phyloP scores from a whole-genome alignment of 2,329 filamentous ascomycete species.

The Pseudogymnoascus sp. region DNA sequence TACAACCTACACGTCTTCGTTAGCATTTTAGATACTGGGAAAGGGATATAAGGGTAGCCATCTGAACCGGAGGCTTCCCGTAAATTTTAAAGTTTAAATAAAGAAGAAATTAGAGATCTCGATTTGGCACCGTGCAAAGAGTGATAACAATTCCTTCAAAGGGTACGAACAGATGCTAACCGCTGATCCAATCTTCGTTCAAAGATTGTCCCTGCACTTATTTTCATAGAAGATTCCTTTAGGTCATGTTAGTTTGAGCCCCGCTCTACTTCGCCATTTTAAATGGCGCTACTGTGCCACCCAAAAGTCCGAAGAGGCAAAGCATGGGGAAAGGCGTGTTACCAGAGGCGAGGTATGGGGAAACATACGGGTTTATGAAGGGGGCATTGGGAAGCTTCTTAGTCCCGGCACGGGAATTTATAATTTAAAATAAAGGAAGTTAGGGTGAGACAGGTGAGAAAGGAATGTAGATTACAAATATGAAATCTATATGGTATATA shows the following conservation, averaged over 20 bases:
- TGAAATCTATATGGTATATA: constrained; percentile 1
- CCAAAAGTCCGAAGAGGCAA: too few species aligned
- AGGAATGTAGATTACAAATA: neutral
- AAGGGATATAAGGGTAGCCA: neutral
- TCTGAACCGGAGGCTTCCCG: neutral
- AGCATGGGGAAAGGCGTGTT: too few species aligned
- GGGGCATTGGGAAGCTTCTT: too few species aligned
- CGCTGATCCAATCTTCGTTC: neutral
- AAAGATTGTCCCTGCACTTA: neutral
- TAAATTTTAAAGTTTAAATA: neutral
- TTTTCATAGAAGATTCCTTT: too few species aligned
- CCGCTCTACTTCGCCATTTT: too few species aligned
- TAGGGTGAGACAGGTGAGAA: too few species aligned
- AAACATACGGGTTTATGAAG: too few species aligned
- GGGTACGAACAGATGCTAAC: neutral
- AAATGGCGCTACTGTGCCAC: too few species aligned
- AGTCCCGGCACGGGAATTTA: too few species aligned
- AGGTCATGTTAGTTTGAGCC: too few species aligned
- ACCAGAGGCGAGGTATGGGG: too few species aligned
- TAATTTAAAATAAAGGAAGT: too few species aligned
- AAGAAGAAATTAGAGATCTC: neutral
- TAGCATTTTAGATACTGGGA: neutral
- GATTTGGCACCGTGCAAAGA: neutral
- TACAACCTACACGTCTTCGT: neutral
- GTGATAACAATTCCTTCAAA: neutral